These are phyloP conservation scores for Aspergillus phoenicis DNA, from an alignment of 2,329 filamentous ascomycete genomes.

Conservation along the genomic window DNA sequence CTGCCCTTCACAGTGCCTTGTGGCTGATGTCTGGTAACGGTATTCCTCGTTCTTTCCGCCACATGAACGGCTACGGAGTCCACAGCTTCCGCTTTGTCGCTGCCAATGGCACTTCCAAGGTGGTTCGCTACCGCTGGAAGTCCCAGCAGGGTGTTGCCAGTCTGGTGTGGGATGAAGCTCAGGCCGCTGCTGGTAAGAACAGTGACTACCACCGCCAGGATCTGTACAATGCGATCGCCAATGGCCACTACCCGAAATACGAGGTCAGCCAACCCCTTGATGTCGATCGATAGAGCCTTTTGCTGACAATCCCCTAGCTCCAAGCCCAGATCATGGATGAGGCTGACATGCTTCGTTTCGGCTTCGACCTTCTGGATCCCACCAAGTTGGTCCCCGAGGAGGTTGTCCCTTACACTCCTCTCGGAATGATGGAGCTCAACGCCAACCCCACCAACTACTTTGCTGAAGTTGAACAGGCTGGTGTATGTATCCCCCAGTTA, in stretches of 20 bases:
- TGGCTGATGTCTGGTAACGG: conserved; percentile 45
- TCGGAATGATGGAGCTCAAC: conserved; percentile 71
- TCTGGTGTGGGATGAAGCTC: conserved; percentile 73
- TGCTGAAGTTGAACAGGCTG: conserved; percentile 72
- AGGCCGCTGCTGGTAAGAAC: conserved; percentile 68
- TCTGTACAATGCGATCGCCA: conserved; percentile 69
- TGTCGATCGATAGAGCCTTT: too few species aligned
- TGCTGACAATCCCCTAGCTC: conserved; percentile 38
- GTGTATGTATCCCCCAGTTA: conserved; percentile 46
- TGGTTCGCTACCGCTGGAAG: conserved; percentile 46
- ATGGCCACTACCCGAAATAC: conserved; percentile 69
- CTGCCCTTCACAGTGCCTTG: conserved; percentile 50
- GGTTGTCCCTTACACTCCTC: conserved; percentile 64
- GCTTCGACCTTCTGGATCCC: conserved; percentile 71
- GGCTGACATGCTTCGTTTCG: conserved; percentile 64
- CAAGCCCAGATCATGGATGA: conserved; percentile 71
- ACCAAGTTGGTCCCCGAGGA: conserved; percentile 77
- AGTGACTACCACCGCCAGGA: conserved; percentile 70
- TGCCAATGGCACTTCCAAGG: conserved; percentile 35
- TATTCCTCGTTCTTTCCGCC: conserved; percentile 42
- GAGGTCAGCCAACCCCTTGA: conserved; percentile 45
- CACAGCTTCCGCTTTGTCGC: conserved; percentile 44
- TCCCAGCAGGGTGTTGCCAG: conserved; percentile 41
- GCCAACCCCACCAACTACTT: conserved; percentile 74
- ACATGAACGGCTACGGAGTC: conserved; percentile 42